Base-by-base conservation (phyloP, 2,329 filamentous ascomycete genomes). In the Xylogone sp. region DNA sequence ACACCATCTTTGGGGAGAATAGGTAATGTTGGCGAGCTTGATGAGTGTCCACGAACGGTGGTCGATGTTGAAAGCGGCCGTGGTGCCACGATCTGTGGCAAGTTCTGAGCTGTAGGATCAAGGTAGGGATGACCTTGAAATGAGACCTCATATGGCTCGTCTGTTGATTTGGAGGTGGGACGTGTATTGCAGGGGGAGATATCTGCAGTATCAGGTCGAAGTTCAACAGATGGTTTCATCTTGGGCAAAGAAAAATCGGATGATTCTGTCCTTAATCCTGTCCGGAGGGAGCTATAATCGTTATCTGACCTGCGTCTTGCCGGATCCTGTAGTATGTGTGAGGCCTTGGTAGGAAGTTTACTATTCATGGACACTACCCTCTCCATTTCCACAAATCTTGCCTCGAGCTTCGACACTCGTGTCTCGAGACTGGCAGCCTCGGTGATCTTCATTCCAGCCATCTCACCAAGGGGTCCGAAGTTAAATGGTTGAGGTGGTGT, bases 391-490 rank as follows among this genome's bases (percentile, higher is more conserved):
- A 73, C 67, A 59, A 83, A 73, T 4, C 75, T 73, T 4, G 68
- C 66, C 59, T 85, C 82, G 9, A 85, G 67, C 13, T 66, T 65
- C 8, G 68, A 69, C 18, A 85, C 71, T 12, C 81, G 73, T 9
- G 74, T 73, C 58, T 84, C 80, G 9, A 83, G 61, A 56, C 71
- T 77, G 10, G 73, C 75, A 16, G 75, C 76, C 56, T 81, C 72
- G 1, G 79, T 82, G 53, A 82, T 82, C 60, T 78, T 82, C 77
- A 81, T 79, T 22, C 72, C 75, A 0, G 73, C 69, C 67, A 77
- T 71, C 56, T 74, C 71, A 45, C 67, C 63, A 45, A 79, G 65
- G 20, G 75, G 69, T 3, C 74, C 76, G 60, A 84, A 83, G 52
- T 75, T 71, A 58, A 84, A 83, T 0, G 80, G 76, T 50, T 80